Percentiles rank a stretch among this genome's conserved stretches.
These are phyloP conservation scores for Boletus patriciae DNA, from an alignment of 768 basidiomycete genomes.

Conservation along the genomic window DNA sequence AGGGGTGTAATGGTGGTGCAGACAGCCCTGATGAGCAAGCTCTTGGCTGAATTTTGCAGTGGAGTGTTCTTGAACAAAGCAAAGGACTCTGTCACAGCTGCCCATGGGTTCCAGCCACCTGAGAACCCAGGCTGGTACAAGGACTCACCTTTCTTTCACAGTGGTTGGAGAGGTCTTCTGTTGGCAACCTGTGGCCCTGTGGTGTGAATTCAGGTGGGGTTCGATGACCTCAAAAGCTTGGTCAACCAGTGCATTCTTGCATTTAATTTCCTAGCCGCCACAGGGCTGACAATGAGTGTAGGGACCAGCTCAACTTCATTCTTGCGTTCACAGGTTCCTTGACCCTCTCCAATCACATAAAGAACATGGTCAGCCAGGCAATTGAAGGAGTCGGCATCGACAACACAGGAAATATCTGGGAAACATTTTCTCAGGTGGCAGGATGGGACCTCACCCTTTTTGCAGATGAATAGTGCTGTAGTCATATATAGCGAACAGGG, in stretches of 20 bases:
- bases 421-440: rapidly evolving
- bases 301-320: not conserved
- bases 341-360: not conserved
- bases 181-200: not conserved
- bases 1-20: rapidly evolving
- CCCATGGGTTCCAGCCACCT: not conserved
- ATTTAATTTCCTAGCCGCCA: no score
- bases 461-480: no score
- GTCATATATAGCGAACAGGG: no score
- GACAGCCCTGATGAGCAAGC: rapidly evolving
- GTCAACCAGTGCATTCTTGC: not conserved
- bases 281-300: not conserved
- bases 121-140: not conserved
- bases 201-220: not conserved
- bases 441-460: not conserved
- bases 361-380: not conserved
- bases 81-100: not conserved
- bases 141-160: not conserved
- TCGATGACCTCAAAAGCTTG: not conserved
- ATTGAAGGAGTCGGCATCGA: not conserved
- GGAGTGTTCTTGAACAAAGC: not conserved
- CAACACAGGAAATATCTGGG: not conserved
- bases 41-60: not conserved
- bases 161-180: not conserved
- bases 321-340: not conserved